Percentiles rank a stretch among this genome's conserved stretches.
Evolutionary conservation across 202 grass and related monocot genomes (phyloP).

Genomic region (Schoenoplectus tabernaemontani): DNA sequence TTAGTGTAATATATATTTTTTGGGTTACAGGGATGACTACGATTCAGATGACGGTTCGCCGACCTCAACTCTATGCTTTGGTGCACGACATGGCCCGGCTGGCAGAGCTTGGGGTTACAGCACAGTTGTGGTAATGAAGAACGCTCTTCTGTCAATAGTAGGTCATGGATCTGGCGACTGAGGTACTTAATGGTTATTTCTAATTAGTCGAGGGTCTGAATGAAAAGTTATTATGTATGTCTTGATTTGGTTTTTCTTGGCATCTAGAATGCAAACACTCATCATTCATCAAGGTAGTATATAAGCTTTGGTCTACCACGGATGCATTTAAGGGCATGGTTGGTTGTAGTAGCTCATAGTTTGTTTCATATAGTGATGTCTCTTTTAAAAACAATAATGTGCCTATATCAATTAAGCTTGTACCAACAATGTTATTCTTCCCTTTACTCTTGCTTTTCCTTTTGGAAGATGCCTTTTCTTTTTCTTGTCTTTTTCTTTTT

Average conservation of each 20-base stretch:
- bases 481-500: constrained; percentile 7
- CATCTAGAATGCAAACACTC: constrained; percentile 6
- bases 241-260: constrained; percentile 9
- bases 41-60: constrained; percentile 27
- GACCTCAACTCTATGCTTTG: constrained; percentile 29
- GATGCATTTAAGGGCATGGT: constrained; percentile 12
- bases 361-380: constrained; percentile 21
- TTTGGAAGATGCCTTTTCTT: background rate
- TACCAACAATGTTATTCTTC: constrained; percentile 9
- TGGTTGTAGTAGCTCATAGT: constrained; percentile 13
- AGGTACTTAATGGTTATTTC: constrained; percentile 22
- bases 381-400: constrained; percentile 25
- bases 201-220: constrained; percentile 9
- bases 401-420: constrained; percentile 21
- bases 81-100: background rate
- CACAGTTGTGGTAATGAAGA: constrained; percentile 22
- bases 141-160: constrained; percentile 23
- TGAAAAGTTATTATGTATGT: constrained; percentile 6
- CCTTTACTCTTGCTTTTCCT: background rate
- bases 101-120: background rate
- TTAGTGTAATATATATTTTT: background rate
- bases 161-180: constrained; percentile 29
- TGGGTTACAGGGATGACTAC: constrained; percentile 7
- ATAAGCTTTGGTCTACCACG: constrained; percentile 15
- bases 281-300: constrained; percentile 11